Percentiles rank a stretch among this genome's conserved stretches.
phyloP scores from a whole-genome alignment of 176 grass and related monocot species.

The Alloteropsis semialata region DNA sequence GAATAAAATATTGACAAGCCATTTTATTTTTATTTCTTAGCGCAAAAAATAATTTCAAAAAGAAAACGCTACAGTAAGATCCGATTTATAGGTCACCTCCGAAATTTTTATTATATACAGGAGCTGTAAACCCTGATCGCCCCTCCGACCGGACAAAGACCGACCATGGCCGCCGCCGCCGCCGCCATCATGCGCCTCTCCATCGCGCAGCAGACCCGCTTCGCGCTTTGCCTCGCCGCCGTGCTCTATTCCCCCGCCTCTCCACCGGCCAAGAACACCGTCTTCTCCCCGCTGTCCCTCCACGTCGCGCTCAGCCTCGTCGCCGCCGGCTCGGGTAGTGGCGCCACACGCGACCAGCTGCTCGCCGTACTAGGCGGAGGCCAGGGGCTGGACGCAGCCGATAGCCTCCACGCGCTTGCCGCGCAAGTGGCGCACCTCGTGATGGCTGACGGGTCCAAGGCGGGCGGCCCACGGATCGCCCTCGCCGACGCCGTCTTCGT shows the following conservation, averaged over 20 bases:
- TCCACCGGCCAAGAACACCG: slow-evolving; percentile 28
- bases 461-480: slow-evolving; percentile 41
- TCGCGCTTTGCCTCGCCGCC: slow-evolving; percentile 53
- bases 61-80: no score
- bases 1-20: no score
- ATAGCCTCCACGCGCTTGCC: slow-evolving; percentile 38
- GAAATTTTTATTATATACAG: no score
- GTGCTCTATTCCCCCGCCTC: slow-evolving; percentile 21
- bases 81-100: no score
- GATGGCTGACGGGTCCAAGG: slow-evolving; percentile 45
- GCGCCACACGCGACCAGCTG: slow-evolving; percentile 49
- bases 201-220: neutral
- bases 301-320: slow-evolving; percentile 71
- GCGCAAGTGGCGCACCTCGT: slow-evolving; percentile 52
- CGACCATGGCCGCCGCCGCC: neutral
- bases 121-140: no score
- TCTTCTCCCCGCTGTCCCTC: slow-evolving; percentile 75
- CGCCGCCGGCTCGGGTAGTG: slow-evolving; percentile 48
- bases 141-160: no score
- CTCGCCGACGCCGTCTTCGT: slow-evolving; percentile 47
- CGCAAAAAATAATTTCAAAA: no score
- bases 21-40: no score
- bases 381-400: neutral
- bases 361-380: slow-evolving; percentile 32
- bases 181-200: slow-evolving; percentile 5